Evolutionary conservation across 164 flowering plant species (phyloP).

Genomic region (Piper betle): DNA sequence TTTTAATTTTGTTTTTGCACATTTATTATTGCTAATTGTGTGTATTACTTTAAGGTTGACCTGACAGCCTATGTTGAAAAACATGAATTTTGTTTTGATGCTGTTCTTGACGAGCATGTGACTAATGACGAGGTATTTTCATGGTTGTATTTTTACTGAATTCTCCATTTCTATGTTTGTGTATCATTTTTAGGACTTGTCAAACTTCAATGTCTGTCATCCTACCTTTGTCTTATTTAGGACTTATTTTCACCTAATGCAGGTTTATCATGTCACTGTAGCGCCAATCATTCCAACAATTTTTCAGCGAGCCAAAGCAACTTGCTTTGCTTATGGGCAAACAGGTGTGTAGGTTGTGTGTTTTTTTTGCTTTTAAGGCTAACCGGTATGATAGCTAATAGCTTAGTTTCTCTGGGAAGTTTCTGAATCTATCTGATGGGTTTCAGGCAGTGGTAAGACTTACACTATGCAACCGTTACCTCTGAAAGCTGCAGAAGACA

Average conservation of each 20-base stretch:
- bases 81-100: conserved; percentile 98
- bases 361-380: neutral
- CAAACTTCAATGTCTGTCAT: neutral
- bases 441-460: conserved; percentile 97
- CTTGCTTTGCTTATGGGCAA: conserved; percentile 99
- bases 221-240: neutral
- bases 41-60: conserved; percentile 56
- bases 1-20: neutral
- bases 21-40: conserved; percentile 8
- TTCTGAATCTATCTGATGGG: neutral
- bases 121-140: conserved; percentile 77
- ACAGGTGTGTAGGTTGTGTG: conserved; percentile 43
- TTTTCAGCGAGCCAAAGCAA: conserved; percentile 90
- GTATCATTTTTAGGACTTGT: neutral
- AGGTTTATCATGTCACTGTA: conserved; percentile 87
- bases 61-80: conserved; percentile 96
- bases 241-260: conserved; percentile 1
- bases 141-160: neutral
- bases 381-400: neutral
- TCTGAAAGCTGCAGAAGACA: conserved; percentile 85
- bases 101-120: conserved; percentile 80
- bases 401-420: neutral
- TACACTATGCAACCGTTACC: conserved; percentile 97
- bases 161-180: neutral
- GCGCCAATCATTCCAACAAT: conserved; percentile 90